Evolutionary conservation across 371 early-diverging fungal genomes (phyloP).

Genomic region (Mortierella sp.): DNA sequence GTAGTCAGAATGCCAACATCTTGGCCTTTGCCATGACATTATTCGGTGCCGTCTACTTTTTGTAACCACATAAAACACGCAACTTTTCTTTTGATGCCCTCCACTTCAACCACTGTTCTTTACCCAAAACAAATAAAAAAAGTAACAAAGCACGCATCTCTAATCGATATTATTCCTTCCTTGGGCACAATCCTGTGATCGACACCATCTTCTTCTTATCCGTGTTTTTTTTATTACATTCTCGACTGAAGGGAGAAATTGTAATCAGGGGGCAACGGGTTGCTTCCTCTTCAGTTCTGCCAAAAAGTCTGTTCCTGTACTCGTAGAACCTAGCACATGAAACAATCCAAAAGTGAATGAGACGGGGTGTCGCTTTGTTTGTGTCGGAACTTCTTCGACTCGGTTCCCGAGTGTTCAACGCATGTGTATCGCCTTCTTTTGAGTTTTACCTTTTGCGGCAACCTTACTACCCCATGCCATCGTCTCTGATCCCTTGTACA

Average conservation of each 20-base stretch:
- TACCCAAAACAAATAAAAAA: neutral
- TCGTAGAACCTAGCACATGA: conserved; percentile 21
- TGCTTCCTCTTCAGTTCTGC: conserved; percentile 44
- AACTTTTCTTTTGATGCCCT: neutral
- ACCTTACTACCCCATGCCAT: conserved; percentile 47
- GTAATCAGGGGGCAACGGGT: conserved; percentile 17
- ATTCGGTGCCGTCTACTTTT: conserved; percentile 54
- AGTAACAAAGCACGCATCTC: neutral
- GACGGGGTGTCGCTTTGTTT: neutral
- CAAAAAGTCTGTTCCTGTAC: conserved; percentile 49
- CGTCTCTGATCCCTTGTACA: conserved; percentile 51
- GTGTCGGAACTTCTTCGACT: too few species aligned
- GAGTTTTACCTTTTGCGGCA: conserved; percentile 31
- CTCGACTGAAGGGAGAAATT: neutral
- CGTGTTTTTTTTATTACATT: neutral
- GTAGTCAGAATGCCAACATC: conserved; percentile 33
- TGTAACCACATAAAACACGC: conserved; percentile 14
- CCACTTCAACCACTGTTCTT: neutral
- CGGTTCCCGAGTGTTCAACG: too few species aligned
- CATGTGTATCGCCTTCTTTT: neutral
- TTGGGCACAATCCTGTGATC: neutral
- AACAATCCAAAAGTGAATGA: neutral
- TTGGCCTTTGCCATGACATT: conserved; percentile 47
- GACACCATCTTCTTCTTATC: neutral
- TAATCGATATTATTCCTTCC: too few species aligned